These are phyloP conservation scores for Aristolochia fimbriata DNA, from an alignment of 164 flowering plant genomes.

Conservation along the genomic window DNA sequence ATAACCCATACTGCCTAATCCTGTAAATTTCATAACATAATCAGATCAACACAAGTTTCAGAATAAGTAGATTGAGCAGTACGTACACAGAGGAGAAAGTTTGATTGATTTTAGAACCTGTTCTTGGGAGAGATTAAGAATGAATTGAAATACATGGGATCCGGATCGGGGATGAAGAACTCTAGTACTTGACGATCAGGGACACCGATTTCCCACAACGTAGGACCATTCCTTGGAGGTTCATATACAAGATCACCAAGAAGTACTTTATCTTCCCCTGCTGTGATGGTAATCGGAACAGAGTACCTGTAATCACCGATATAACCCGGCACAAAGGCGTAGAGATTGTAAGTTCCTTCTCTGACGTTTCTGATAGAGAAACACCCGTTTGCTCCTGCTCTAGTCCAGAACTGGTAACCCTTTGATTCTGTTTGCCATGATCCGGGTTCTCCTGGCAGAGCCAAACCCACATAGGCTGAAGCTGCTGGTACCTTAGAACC, in stretches of 20 bases:
- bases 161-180: no score
- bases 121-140: constrained; percentile 54
- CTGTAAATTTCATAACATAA: no score
- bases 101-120: constrained; percentile 36
- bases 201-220: no score
- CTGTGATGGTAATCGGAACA: constrained; percentile 26
- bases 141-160: no score
- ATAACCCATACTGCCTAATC: constrained; percentile 77
- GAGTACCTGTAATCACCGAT: constrained; percentile 67
- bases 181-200: constrained; percentile 28
- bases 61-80: no score
- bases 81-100: no score
- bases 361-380: constrained; percentile 43
- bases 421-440: constrained; percentile 92
- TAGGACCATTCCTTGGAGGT: no score
- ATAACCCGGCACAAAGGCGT: constrained; percentile 66
- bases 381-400: constrained; percentile 43
- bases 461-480: constrained; percentile 76
- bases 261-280: constrained; percentile 52
- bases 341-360: constrained; percentile 57
- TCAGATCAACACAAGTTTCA: background rate
- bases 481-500: constrained; percentile 27
- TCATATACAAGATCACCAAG: constrained; percentile 43
- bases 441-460: constrained; percentile 66
- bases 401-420: constrained; percentile 87